These are phyloP conservation scores for Nosema granulosis DNA, from an alignment of 371 early-diverging fungal genomes.

Conservation along the genomic window DNA sequence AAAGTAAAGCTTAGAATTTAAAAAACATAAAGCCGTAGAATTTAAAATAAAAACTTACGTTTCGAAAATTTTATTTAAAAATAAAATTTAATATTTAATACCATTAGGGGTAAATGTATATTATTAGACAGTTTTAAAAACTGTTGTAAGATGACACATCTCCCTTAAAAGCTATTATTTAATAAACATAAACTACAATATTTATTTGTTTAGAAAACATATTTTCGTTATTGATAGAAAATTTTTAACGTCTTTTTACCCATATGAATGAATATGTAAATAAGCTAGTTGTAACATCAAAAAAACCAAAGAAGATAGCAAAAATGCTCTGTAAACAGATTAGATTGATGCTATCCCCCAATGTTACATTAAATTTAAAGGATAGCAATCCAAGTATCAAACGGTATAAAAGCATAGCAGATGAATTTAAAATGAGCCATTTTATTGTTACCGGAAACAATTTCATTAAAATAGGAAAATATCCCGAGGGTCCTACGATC, in stretches of 20 bases:
- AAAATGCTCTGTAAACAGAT: conserved; percentile 43
- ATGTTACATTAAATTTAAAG: conserved; percentile 27
- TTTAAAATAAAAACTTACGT: no score
- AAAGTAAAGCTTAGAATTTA: not conserved
- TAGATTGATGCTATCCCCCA: conserved; percentile 42
- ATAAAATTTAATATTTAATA: no score
- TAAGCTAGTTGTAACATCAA: conserved; percentile 39
- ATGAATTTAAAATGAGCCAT: conserved; percentile 37
- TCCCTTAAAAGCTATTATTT: not conserved
- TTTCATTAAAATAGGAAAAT: conserved; percentile 32
- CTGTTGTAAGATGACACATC: no score
- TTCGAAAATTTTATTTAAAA: no score
- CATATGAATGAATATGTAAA: conserved; percentile 6
- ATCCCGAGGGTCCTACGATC: conserved; percentile 38
- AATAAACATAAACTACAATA: not conserved
- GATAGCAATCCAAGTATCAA: conserved; percentile 25
- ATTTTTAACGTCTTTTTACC: conserved; percentile 5
- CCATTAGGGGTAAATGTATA: no score
- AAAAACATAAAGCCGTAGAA: no score
- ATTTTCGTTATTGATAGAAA: not conserved
- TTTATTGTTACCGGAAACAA: conserved; percentile 43
- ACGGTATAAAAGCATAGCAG: conserved; percentile 24
- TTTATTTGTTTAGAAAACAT: not conserved
- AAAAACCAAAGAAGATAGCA: conserved; percentile 38
- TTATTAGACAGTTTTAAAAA: no score